Evolutionary conservation across 1,284 basidiomycete species (phyloP).

Genomic region (Prillingera fragicola): DNA sequence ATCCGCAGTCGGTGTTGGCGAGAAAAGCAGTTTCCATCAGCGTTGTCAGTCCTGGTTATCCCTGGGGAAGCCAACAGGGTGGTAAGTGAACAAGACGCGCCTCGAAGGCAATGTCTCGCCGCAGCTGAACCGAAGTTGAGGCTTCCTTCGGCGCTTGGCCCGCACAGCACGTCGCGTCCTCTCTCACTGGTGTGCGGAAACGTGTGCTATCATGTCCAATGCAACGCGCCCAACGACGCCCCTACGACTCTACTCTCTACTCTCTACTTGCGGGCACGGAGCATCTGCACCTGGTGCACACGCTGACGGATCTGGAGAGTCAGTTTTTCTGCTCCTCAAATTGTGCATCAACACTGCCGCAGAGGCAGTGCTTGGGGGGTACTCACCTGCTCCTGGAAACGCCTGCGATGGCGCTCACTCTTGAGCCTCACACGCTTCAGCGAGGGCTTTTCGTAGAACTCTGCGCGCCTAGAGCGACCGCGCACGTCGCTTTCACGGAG

Average conservation of each 20-base stretch:
- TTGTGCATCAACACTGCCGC: background rate
- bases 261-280: slow-evolving; percentile 16
- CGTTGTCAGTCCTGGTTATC: no score
- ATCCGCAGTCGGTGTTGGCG: no score
- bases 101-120: background rate
- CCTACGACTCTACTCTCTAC: no score
- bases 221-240: background rate
- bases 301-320: slow-evolving; percentile 12
- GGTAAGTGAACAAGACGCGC: no score
- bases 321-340: no score
- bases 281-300: slow-evolving; percentile 13
- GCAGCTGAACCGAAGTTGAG: background rate
- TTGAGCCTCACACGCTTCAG: slow-evolving; percentile 29
- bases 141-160: background rate
- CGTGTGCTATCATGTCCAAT: background rate
- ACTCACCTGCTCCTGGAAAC: slow-evolving; percentile 44
- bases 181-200: background rate
- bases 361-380: background rate
- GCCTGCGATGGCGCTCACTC: slow-evolving; percentile 34
- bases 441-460: slow-evolving; percentile 39
- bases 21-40: no score
- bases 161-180: background rate
- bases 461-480: slow-evolving; percentile 20
- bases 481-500: slow-evolving; percentile 21
- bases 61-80: no score